phyloP scores from a whole-genome alignment of 495 filamentous ascomycete genomes.

The Margaritispora aquatica region DNA sequence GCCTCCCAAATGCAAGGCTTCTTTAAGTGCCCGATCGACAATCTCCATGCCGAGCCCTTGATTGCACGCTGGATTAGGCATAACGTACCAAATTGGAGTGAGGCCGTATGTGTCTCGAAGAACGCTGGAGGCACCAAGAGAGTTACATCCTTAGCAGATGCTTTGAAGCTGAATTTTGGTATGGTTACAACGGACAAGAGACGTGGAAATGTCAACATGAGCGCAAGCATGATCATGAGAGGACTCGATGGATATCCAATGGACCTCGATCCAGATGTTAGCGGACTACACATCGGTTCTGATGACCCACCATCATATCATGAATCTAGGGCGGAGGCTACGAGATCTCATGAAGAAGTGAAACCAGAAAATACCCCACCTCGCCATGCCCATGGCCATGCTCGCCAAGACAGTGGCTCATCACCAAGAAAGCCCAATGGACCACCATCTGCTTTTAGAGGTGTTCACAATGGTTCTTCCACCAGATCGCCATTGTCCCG shows the following conservation, averaged over 20 bases:
- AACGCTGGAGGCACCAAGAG: constrained; percentile 95
- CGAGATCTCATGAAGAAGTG: neutral
- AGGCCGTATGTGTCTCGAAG: constrained; percentile 95
- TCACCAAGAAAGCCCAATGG: constrained; percentile 13
- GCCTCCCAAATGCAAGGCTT: constrained; percentile 98
- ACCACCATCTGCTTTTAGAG: constrained; percentile 15
- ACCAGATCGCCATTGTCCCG: constrained; percentile 21
- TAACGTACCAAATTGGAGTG: constrained; percentile 80
- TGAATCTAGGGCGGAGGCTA: neutral
- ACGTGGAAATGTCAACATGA: constrained; percentile 54
- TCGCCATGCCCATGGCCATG: constrained; percentile 3
- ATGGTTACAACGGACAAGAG: constrained; percentile 92
- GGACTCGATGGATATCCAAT: constrained; percentile 24
- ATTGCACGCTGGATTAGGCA: constrained; percentile 93
- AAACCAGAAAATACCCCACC: constrained; percentile 12
- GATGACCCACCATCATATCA: constrained; percentile 9
- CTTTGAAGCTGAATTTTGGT: constrained; percentile 93
- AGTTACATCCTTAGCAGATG: constrained; percentile 94
- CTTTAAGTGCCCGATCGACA: constrained; percentile 96
- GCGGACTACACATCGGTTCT: constrained; percentile 29
- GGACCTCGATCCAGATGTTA: constrained; percentile 34
- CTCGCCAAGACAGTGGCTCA: constrained; percentile 10
- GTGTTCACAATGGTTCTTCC: neutral
- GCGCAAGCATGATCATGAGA: constrained; percentile 59
- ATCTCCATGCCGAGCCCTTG: constrained; percentile 91